phyloP scores from a whole-genome alignment of 2,329 filamentous ascomycete genomes.

The Colletotrichum melonis region DNA sequence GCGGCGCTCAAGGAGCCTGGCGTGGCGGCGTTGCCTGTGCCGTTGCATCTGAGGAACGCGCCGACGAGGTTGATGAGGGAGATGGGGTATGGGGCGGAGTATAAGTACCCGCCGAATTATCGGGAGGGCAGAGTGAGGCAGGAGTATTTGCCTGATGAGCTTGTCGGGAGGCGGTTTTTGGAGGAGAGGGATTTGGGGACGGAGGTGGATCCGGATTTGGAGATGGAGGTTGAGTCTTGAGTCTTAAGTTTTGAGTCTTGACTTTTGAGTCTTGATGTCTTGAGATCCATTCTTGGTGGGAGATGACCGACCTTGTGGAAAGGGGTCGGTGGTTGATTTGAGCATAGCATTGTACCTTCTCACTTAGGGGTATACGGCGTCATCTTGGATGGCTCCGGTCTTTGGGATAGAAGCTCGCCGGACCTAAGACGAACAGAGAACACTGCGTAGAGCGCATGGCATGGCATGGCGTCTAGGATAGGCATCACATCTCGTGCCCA shows the following conservation, averaged over 20 bases:
- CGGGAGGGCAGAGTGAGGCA: slow-evolving; percentile 83
- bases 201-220: slow-evolving; percentile 78
- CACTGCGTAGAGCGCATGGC: fast-evolving
- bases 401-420: neutral
- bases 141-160: slow-evolving; percentile 86
- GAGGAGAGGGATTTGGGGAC: slow-evolving; percentile 84
- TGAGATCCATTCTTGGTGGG: too few species aligned
- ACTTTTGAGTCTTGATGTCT: too few species aligned
- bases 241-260: too few species aligned
- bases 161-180: slow-evolving; percentile 79
- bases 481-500: neutral
- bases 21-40: slow-evolving; percentile 83
- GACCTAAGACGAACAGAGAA: neutral
- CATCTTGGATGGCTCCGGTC: neutral
- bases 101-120: slow-evolving; percentile 97
- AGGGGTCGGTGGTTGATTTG: neutral
- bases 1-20: slow-evolving; percentile 85
- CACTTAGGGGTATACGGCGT: neutral
- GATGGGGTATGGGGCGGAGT: slow-evolving; percentile 87
- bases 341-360: neutral
- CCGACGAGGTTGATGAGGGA: slow-evolving; percentile 95
- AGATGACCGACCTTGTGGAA: neutral
- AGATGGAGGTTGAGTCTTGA: slow-evolving; percentile 46
- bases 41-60: slow-evolving; percentile 89
- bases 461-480: neutral